Evolutionary conservation across 140 eudicot genomes (phyloP).

Genomic region (Erigeron philadelphicus): DNA sequence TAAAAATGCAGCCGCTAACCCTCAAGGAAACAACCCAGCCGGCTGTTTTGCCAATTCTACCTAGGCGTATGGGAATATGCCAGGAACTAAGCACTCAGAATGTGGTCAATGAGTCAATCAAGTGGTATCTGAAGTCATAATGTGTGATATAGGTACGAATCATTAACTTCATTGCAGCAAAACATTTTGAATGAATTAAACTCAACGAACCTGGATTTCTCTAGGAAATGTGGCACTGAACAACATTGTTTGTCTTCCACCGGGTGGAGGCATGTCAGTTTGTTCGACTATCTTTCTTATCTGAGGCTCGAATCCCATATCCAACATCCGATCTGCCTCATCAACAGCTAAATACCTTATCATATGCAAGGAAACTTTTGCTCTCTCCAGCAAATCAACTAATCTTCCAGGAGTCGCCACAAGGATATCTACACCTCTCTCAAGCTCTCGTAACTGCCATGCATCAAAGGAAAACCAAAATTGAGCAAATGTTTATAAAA

Average conservation of each 20-base stretch:
- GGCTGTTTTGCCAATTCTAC: background rate
- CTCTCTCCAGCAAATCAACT: slow-evolving; percentile 60
- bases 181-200: background rate
- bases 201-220: slow-evolving; percentile 48
- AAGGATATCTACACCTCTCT: slow-evolving; percentile 64
- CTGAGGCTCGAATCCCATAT: slow-evolving; percentile 66
- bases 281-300: slow-evolving; percentile 56
- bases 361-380: slow-evolving; percentile 53
- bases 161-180: background rate
- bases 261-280: slow-evolving; percentile 58
- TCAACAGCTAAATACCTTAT: slow-evolving; percentile 53
- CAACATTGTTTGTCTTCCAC: slow-evolving; percentile 56
- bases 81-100: background rate
- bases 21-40: too few species aligned
- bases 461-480: background rate
- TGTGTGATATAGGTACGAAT: background rate
- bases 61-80: background rate
- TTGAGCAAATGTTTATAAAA: background rate
- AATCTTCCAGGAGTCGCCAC: slow-evolving; percentile 67
- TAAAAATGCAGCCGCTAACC: background rate
- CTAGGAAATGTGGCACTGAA: slow-evolving; percentile 59
- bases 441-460: slow-evolving; percentile 49
- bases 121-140: background rate
- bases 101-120: background rate
- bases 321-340: slow-evolving; percentile 62